phyloP scores from a whole-genome alignment of 179 eudicot species.

The Carnegiea gigantea region DNA sequence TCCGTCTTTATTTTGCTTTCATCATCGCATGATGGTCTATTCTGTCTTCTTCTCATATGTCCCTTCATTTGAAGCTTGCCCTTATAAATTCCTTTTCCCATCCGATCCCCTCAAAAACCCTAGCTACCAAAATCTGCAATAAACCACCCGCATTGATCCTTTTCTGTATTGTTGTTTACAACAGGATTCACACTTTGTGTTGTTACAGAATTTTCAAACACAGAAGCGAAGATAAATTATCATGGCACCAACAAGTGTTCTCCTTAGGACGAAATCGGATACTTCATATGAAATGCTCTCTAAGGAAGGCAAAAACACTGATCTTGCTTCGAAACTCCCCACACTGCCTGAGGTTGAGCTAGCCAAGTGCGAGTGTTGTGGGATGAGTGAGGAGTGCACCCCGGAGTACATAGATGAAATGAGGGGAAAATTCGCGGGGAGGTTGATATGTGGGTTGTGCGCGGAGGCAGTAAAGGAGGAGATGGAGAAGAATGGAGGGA shows the following conservation, averaged over 20 bases:
- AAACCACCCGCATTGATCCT: too few species aligned
- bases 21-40: background rate
- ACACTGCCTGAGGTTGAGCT: slow-evolving; percentile 27
- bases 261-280: slow-evolving; percentile 33
- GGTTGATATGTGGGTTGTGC: slow-evolving; percentile 31
- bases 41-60: background rate
- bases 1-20: background rate
- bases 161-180: background rate
- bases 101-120: too few species aligned
- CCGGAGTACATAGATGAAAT: slow-evolving; percentile 25
- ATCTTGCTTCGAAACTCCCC: slow-evolving; percentile 8
- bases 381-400: slow-evolving; percentile 36
- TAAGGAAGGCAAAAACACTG: background rate
- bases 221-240: background rate
- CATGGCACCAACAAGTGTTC: slow-evolving; percentile 19
- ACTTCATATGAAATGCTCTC: slow-evolving; percentile 15
- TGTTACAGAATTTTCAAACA: background rate
- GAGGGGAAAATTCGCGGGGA: slow-evolving; percentile 24
- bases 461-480: slow-evolving; percentile 38
- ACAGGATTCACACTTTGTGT: background rate
- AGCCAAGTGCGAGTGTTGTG: slow-evolving; percentile 39
- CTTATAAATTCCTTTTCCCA: background rate
- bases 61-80: background rate
- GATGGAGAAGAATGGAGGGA: slow-evolving; percentile 32
- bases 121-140: too few species aligned